These are phyloP conservation scores for Lathyrus sativus DNA, from an alignment of 306 rosid genomes.

Conservation along the genomic window DNA sequence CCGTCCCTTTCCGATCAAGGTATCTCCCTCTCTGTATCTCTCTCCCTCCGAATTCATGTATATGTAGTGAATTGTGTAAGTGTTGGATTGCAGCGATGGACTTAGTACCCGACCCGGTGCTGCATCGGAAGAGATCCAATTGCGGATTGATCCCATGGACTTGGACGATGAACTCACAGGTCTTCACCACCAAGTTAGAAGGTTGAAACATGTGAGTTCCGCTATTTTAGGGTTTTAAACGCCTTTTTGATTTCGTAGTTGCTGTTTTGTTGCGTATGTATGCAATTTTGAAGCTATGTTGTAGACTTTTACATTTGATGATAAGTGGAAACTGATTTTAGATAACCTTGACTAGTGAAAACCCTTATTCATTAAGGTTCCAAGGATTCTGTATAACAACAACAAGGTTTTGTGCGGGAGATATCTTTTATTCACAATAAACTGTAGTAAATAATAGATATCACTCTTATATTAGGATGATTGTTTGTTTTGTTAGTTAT, in stretches of 20 bases:
- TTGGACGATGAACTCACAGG: conserved; percentile 82
- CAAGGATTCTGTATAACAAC: not conserved
- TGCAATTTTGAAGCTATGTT: conserved; percentile 18
- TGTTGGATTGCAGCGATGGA: conserved; percentile 60
- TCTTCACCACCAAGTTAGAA: conserved; percentile 78
- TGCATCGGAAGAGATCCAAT: conserved; percentile 80
- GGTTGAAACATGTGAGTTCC: conserved; percentile 65
- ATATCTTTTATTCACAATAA: not conserved
- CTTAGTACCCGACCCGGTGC: conserved; percentile 70
- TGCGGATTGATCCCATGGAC: conserved; percentile 87
- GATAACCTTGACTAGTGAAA: not conserved
- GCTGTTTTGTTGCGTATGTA: not conserved
- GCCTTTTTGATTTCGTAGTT: not conserved
- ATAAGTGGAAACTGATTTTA: not conserved
- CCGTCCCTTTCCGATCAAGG: conserved; percentile 77
- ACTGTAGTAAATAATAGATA: not conserved
- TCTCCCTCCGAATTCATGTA: not conserved
- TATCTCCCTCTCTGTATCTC: conserved; percentile 6
- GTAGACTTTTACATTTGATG: not conserved
- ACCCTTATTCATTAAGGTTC: not conserved
- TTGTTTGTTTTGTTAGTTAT: not conserved
- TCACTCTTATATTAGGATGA: not conserved
- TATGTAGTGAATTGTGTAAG: not conserved
- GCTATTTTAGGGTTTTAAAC: not conserved
- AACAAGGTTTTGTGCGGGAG: not conserved